A percentile compares a stretch with the other conserved stretches of the same genome.
phyloP scores from a whole-genome alignment of 257 asterid species.

The Nicotiana tomentosiformis region DNA sequence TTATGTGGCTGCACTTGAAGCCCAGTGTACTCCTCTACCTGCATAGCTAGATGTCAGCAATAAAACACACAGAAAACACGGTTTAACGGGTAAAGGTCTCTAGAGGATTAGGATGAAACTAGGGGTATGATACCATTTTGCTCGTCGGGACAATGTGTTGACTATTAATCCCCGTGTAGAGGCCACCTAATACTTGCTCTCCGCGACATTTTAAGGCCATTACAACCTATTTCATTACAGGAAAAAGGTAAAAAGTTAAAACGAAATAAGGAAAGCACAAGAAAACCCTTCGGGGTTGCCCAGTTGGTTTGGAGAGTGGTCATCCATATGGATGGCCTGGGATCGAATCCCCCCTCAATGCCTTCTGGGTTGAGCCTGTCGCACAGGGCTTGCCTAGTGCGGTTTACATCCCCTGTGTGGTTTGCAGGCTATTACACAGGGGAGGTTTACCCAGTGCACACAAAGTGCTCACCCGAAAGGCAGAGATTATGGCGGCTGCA shows the following conservation, averaged over 20 bases:
- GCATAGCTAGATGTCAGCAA: conserved; percentile 19
- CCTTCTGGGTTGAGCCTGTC: no score
- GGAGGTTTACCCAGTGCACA: no score
- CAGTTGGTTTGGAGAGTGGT: no score
- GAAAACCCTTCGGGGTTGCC: not conserved
- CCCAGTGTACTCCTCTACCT: conserved; percentile 95
- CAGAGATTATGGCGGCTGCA: no score
- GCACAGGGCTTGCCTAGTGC: no score
- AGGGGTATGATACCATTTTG: conserved; percentile 61
- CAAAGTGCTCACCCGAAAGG: no score
- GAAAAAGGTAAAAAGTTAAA: not conserved
- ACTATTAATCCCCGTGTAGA: conserved; percentile 75
- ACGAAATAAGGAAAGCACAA: not conserved
- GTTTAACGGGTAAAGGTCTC: not conserved
- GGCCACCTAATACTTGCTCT: conserved; percentile 63
- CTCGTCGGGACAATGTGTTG: conserved; percentile 73
- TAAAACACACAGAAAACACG: not conserved
- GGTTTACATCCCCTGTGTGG: no score
- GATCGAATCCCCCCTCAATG: no score
- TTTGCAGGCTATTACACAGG: no score
- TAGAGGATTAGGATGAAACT: not conserved
- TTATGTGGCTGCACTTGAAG: conserved; percentile 93
- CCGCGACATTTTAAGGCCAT: conserved; percentile 95
- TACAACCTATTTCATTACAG: conserved; percentile 50
- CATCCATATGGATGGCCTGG: no score